Evolutionary conservation across 805 yeast genomes (phyloP), one percentile per base, ranked within the genome.

Genomic region (Wickerhamomyces queroliae): DNA sequence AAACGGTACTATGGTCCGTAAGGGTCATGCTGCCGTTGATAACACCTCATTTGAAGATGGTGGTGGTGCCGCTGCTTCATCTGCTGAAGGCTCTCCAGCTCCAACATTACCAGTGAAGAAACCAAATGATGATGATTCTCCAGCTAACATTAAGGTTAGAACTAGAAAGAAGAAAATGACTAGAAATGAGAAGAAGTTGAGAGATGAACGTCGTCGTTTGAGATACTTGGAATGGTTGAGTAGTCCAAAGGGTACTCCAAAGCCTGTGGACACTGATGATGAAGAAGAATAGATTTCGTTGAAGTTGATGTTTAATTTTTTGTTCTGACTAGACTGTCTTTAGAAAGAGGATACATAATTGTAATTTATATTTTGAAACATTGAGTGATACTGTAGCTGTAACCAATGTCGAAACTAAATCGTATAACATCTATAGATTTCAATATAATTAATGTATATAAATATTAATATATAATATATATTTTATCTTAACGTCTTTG

Each of bases 191-290:
- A 80, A 87, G 81, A 91, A 91, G 69, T 67, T 72, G 34, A 89
- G 90, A 66, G 95, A 83, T 28, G 95, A 85, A 63, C 82, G 98
- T 70, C 84, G 98, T 70, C 82, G 99, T 66, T 67, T 88, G 63
- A 81, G 98, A 66, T 85, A 91, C 63, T 72, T 91, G 39, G 96
- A 86, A 54, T 91, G 99, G 99, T 74, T 91, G 59, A 82, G 81
- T 52, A 78, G 95, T 53, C 96, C 99, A 49, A 93, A 93, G 79
- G 99, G 99, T 24, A 93, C 99, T 17, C 98, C 98, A 52, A 85
- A 84, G 61, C 95, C 96, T 5, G 79, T 71, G 23, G 95, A 93
- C 57, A 83, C 97, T 28, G 98, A 93, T 58, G 96, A 87, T 47
- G 98, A 91, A 62, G 91, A 82, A 25, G 75, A 74, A 43, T 47